phyloP scores from a whole-genome alignment of 768 basidiomycete genomes.

The Termitomyces sp. region DNA sequence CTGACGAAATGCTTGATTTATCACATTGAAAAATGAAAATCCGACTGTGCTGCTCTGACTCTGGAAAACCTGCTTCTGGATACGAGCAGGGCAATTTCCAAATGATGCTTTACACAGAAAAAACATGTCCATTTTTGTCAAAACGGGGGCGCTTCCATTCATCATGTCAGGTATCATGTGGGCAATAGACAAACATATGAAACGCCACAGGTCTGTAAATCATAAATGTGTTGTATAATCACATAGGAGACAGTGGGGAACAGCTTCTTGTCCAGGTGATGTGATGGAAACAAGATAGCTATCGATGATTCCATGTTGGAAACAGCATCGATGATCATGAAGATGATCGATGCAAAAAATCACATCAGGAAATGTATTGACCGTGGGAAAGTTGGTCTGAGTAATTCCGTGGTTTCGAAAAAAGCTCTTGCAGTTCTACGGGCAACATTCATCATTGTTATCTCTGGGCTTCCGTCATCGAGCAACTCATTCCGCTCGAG shows the following conservation, averaged over 20 bases:
- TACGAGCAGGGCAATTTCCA: too few relatives aligned
- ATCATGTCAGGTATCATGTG: neutral
- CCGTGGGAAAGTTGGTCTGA: conserved; percentile 16
- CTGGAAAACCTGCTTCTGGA: too few relatives aligned
- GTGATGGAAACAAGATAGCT: conserved; percentile 4
- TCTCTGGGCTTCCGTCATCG: conserved; percentile 11
- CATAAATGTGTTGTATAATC: too few relatives aligned
- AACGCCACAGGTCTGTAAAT: neutral
- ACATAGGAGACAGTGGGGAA: neutral
- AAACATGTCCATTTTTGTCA: too few relatives aligned
- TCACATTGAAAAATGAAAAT: too few relatives aligned
- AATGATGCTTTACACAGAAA: too few relatives aligned
- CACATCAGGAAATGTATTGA: conserved; percentile 7
- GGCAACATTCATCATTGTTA: conserved; percentile 10
- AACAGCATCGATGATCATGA: conserved; percentile 4
- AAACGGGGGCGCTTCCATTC: neutral
- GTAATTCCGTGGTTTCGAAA: conserved; percentile 17
- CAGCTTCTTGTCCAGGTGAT: conserved; percentile 6
- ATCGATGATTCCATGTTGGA: neutral
- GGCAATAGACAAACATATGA: too few relatives aligned
- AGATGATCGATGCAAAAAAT: conserved; percentile 7
- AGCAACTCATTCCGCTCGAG: conserved; percentile 13
- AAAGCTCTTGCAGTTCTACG: conserved; percentile 10
- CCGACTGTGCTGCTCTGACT: too few relatives aligned
- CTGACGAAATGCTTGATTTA: neutral